A percentile compares a stretch with the other conserved stretches of the same genome.
These are phyloP conservation scores for Phytophthora sojae DNA, from an alignment of 352 stramenopile genomes.

Conservation along the genomic window DNA sequence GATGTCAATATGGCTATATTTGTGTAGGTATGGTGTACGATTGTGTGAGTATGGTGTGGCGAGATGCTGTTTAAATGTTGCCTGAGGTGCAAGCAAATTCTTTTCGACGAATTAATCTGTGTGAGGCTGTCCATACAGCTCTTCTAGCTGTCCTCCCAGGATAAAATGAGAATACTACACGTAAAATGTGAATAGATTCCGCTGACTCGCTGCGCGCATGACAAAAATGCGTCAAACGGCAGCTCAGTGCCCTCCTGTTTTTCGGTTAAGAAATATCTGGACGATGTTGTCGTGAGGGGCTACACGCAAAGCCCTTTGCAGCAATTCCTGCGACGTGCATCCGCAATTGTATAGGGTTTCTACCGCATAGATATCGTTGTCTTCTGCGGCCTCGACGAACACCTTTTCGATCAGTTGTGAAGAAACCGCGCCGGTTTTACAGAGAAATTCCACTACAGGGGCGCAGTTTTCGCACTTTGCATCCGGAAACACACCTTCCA, in stretches of 20 bases:
- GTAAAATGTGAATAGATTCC: no score
- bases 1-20: no score
- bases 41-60: no score
- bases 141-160: no score
- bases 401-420: neutral
- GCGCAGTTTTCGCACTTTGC: neutral
- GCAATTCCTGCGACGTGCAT: slow-evolving; percentile 1
- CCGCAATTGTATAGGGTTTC: slow-evolving; percentile 2
- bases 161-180: no score
- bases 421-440: neutral
- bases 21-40: no score
- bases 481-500: neutral
- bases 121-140: no score
- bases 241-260: neutral
- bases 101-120: no score
- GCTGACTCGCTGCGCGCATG: no score
- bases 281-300: neutral
- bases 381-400: neutral
- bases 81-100: no score
- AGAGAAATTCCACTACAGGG: neutral
- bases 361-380: neutral
- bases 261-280: neutral
- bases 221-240: no score
- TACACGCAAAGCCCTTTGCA: slow-evolving; percentile 1
- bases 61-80: no score